A percentile compares a stretch with the other conserved stretches of the same genome.
Conservation (phyloP, 1,284 basidiomycete species). For the Ustilago loliicola region DNA sequence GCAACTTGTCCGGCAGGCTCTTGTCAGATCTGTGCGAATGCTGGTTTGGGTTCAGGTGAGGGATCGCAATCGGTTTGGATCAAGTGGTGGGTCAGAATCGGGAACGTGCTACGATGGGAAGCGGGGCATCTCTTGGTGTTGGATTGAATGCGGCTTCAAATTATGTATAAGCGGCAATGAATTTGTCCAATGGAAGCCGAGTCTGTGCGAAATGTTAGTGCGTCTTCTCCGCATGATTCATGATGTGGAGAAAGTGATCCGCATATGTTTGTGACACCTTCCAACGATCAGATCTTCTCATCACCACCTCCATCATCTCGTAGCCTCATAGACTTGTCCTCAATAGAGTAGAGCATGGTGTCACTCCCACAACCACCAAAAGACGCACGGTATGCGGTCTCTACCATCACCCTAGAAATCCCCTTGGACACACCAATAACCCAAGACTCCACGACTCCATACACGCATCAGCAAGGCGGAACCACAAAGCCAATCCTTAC, state of each 20-base stretch:
- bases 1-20: too few species aligned
- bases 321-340: not conserved
- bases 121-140: not conserved
- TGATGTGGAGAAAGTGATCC: not conserved
- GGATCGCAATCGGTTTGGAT: too few species aligned
- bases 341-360: conserved; percentile 23
- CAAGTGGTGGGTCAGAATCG: too few species aligned
- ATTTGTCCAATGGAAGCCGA: too few species aligned
- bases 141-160: not conserved
- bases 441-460: conserved; percentile 31
- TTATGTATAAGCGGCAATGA: conserved; percentile 4
- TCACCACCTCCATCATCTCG: not conserved
- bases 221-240: not conserved
- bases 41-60: too few species aligned
- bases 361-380: conserved; percentile 31
- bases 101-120: not conserved
- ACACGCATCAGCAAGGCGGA: conserved; percentile 36
- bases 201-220: not conserved
- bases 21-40: too few species aligned
- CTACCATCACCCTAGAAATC: conserved; percentile 58
- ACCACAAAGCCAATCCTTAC: conserved; percentile 41
- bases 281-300: not conserved
- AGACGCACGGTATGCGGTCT: conserved; percentile 45
- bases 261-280: conserved; percentile 9
- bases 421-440: conserved; percentile 42